Percentiles rank a stretch among this genome's conserved stretches.
phyloP scores from a whole-genome alignment of 2,329 filamentous ascomycete species.

The Ophiocordyceps australis region DNA sequence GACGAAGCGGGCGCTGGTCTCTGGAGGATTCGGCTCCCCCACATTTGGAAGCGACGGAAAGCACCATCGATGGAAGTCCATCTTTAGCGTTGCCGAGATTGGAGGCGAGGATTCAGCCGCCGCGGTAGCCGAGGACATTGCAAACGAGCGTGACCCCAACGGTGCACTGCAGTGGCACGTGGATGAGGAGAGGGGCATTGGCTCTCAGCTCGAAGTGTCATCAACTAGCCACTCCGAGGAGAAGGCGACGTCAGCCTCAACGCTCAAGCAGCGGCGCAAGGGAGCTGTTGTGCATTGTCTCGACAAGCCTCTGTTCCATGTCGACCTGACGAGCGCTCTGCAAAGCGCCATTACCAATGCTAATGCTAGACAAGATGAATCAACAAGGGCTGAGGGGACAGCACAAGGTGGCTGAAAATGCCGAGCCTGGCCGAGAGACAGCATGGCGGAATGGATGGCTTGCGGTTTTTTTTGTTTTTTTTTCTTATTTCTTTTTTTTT shows the following conservation, averaged over 20 bases:
- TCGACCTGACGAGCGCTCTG: conserved; percentile 76
- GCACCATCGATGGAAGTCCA: conserved; percentile 70
- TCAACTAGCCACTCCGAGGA: conserved; percentile 11
- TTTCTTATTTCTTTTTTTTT: too few relatives aligned
- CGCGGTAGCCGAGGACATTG: conserved; percentile 43
- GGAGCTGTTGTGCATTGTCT: conserved; percentile 63
- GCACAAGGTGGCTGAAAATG: too few relatives aligned
- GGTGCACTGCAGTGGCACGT: conserved; percentile 1
- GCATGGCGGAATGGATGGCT: too few relatives aligned
- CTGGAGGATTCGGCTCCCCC: conserved; percentile 79
- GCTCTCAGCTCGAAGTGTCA: conserved; percentile 1
- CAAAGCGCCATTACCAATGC: conserved; percentile 75
- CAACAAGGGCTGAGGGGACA: too few relatives aligned
- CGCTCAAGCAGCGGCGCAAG: conserved; percentile 19
- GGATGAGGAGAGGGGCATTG: conserved; percentile 19
- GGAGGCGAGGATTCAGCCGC: conserved; percentile 54
- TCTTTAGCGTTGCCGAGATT: conserved; percentile 84
- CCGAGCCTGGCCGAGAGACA: conserved; percentile 1
- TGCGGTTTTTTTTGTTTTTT: too few relatives aligned
- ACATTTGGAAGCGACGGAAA: conserved; percentile 25
- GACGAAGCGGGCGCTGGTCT: conserved; percentile 78
- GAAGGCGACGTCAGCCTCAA: conserved; percentile 14
- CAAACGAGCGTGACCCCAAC: conserved; percentile 25
- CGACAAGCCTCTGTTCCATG: conserved; percentile 82
- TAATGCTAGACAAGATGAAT: conserved; percentile 34